These are phyloP conservation scores for Euphorbia corollata DNA, from an alignment of 441 rosid genomes.

Conservation along the genomic window DNA sequence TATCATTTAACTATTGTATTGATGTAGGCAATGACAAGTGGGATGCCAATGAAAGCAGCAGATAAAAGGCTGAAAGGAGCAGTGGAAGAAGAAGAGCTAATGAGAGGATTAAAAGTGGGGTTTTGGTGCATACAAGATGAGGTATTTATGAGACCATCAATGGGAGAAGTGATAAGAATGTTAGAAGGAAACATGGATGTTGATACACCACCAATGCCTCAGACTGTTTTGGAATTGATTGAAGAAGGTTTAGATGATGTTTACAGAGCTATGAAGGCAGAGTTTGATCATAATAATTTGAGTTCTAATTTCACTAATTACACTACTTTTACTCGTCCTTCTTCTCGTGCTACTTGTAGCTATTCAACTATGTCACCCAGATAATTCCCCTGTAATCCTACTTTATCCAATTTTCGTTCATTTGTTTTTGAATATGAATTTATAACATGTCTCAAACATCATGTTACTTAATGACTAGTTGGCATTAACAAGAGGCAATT, in stretches of 20 bases:
- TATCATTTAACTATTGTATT: no score
- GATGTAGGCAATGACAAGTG: constrained; percentile 48
- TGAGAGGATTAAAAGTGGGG: constrained; percentile 55
- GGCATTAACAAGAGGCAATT: no score
- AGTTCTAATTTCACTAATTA: constrained; percentile 38
- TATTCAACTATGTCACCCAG: constrained; percentile 87
- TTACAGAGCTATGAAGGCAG: constrained; percentile 70
- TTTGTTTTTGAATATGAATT: no score
- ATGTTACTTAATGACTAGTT: no score
- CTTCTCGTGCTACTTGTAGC: constrained; percentile 72
- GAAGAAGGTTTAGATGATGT: constrained; percentile 89
- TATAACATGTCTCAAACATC: no score
- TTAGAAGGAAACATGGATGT: constrained; percentile 59
- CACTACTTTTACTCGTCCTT: constrained; percentile 26
- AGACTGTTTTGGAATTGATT: constrained; percentile 62
- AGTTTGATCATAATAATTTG: constrained; percentile 34
- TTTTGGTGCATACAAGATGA: constrained; percentile 95
- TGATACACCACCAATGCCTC: constrained; percentile 69
- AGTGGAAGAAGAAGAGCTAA: constrained; percentile 66
- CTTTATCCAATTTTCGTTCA: no score
- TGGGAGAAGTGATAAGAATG: constrained; percentile 87
- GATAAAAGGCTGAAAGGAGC: constrained; percentile 51
- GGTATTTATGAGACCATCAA: constrained; percentile 60
- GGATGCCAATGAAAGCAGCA: constrained; percentile 50
- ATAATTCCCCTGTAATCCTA: constrained; percentile 18